Percentiles rank a stretch among this genome's conserved stretches.
Evolutionary conservation across 768 basidiomycete species (phyloP).

Genomic region (Russula virescens): DNA sequence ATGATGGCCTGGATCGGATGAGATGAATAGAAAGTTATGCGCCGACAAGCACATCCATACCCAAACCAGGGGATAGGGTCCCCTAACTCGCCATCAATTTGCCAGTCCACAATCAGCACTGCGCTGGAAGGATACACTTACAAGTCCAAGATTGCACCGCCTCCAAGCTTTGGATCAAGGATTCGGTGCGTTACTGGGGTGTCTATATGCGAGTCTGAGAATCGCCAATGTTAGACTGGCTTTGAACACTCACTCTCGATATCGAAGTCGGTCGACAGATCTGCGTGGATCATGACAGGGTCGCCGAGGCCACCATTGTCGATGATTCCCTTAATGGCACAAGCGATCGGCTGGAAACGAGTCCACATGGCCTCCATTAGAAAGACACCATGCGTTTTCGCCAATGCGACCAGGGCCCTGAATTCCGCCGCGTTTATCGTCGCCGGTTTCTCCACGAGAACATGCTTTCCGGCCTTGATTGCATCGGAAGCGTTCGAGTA

Average conservation of each 20-base stretch:
- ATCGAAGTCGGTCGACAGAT: constrained; percentile 66
- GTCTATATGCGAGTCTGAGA: constrained; percentile 35
- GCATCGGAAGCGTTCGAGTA: constrained; percentile 71
- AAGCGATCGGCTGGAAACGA: constrained; percentile 64
- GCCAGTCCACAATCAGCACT: not conserved
- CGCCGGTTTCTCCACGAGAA: constrained; percentile 86
- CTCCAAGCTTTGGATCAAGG: constrained; percentile 71
- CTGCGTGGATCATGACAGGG: constrained; percentile 65
- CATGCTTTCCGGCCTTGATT: constrained; percentile 74
- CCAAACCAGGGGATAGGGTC: constrained; percentile 81
- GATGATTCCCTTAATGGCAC: constrained; percentile 58
- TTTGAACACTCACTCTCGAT: constrained; percentile 47
- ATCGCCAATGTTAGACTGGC: not conserved
- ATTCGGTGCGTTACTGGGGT: constrained; percentile 67
- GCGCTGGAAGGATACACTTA: constrained; percentile 33
- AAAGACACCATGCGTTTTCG: constrained; percentile 75
- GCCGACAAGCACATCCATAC: constrained; percentile 33
- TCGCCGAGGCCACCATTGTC: constrained; percentile 60
- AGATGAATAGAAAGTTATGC: not conserved
- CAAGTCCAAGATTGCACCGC: constrained; percentile 82
- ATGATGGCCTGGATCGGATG: constrained; percentile 56
- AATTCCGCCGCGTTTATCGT: constrained; percentile 74
- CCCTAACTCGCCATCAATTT: constrained; percentile 37
- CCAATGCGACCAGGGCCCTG: constrained; percentile 62
- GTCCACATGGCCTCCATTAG: constrained; percentile 95